Conservation (phyloP, 1,284 basidiomycete genomes). For the Puccinia polysora region DNA sequence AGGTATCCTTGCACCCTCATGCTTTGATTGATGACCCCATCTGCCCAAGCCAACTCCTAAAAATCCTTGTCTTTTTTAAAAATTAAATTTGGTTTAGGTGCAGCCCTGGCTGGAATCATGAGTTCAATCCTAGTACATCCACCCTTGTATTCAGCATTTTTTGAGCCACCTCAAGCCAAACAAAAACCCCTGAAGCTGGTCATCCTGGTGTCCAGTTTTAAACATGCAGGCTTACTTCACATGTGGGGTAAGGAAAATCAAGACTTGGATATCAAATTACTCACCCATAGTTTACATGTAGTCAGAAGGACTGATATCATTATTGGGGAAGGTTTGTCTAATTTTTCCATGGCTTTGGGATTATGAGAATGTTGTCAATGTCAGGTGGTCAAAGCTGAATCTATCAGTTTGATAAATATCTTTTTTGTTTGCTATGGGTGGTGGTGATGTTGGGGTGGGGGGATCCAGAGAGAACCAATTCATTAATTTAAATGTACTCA, state of each 20-base stretch:
- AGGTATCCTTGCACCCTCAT: neutral
- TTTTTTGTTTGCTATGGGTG: too few species aligned
- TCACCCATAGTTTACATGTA: conserved; percentile 38
- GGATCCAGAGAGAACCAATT: conserved; percentile 24
- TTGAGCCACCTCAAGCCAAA: neutral
- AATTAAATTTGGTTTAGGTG: conserved; percentile 14
- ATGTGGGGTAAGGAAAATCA: conserved; percentile 1
- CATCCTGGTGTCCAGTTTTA: conserved; percentile 34
- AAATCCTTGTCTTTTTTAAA: neutral
- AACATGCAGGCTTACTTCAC: neutral
- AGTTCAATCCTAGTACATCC: conserved; percentile 20
- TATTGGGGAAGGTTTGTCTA: conserved; percentile 21
- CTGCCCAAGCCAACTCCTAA: neutral
- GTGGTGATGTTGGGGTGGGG: too few species aligned
- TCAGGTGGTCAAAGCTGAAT: neutral
- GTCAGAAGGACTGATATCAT: conserved; percentile 38
- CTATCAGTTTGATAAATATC: too few species aligned
- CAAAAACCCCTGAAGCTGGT: conserved; percentile 38
- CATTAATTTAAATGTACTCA: conserved; percentile 10
- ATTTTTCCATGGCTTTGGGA: neutral
- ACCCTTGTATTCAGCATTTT: conserved; percentile 14
- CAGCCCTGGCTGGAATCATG: conserved; percentile 31
- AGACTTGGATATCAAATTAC: neutral
- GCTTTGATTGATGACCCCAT: neutral
- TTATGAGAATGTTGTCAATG: neutral